phyloP scores from a whole-genome alignment of 495 filamentous ascomycete genomes.

The Staphylotrichum longicolle region DNA sequence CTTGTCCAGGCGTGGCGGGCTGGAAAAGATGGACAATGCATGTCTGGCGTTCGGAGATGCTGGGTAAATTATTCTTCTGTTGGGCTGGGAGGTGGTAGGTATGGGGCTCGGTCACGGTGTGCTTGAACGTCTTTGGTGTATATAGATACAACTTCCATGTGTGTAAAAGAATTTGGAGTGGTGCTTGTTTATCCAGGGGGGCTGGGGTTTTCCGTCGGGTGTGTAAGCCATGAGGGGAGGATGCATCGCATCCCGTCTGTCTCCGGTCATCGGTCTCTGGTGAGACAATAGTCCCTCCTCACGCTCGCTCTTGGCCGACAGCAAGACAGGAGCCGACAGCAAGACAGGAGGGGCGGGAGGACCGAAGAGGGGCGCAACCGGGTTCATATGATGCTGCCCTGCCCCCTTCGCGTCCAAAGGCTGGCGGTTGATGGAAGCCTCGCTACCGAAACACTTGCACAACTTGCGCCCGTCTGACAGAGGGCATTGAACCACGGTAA shows the following conservation, averaged over 20 bases:
- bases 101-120: neutral
- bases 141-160: conserved; percentile 1
- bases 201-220: neutral
- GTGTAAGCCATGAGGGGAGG: no score
- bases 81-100: conserved; percentile 1
- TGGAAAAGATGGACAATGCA: conserved; percentile 18
- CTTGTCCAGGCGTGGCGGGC: neutral
- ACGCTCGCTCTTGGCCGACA: no score
- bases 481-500: neutral
- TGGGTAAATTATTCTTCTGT: conserved; percentile 10
- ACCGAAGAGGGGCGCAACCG: neutral
- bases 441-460: neutral
- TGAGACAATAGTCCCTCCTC: no score
- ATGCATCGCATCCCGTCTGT: no score
- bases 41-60: conserved; percentile 25
- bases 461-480: neutral
- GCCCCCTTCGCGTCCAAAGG: neutral
- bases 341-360: neutral
- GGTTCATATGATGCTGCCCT: neutral
- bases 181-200: conserved; percentile 9
- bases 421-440: neutral
- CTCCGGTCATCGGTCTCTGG: no score
- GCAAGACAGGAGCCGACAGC: no score
- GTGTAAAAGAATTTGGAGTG: conserved; percentile 6
- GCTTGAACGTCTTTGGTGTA: conserved; percentile 3